Conservation (phyloP, 2,329 filamentous ascomycete genomes). For the Aspergillus sp. region DNA sequence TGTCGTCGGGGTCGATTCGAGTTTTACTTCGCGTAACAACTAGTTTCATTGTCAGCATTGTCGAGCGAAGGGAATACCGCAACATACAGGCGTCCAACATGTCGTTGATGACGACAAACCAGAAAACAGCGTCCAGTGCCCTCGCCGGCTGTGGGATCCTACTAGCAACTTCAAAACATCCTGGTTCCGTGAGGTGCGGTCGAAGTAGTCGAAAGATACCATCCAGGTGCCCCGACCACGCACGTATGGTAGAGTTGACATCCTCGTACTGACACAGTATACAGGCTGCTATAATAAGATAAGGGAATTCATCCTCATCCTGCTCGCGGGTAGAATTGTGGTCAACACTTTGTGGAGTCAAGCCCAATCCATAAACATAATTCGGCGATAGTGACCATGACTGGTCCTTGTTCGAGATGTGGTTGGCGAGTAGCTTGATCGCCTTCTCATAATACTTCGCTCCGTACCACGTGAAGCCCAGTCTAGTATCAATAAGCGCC, state of each 20-base stretch:
- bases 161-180: not conserved
- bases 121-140: slow-evolving; percentile 13
- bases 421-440: slow-evolving; percentile 16
- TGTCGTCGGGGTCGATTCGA: not conserved
- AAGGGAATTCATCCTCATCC: not conserved
- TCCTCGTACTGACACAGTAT: slow-evolving; percentile 20
- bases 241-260: slow-evolving; percentile 14
- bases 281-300: slow-evolving; percentile 10
- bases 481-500: slow-evolving; percentile 2
- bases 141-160: not conserved
- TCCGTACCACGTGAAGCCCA: slow-evolving; percentile 20
- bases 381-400: slow-evolving; percentile 7
- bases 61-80: no score
- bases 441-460: slow-evolving; percentile 22
- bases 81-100: slow-evolving; percentile 17
- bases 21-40: not conserved
- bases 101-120: slow-evolving; percentile 18
- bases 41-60: not conserved
- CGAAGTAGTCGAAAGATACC: slow-evolving; percentile 14
- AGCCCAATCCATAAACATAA: not conserved
- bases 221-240: slow-evolving; percentile 18
- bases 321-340: not conserved
- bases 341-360: not conserved
- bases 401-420: slow-evolving; percentile 9
- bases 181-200: slow-evolving; percentile 1